Evolutionary conservation across 2,329 filamentous ascomycete species (phyloP), one percentile per base, ranked within the genome.

Genomic region (Monosporascus sp.): DNA sequence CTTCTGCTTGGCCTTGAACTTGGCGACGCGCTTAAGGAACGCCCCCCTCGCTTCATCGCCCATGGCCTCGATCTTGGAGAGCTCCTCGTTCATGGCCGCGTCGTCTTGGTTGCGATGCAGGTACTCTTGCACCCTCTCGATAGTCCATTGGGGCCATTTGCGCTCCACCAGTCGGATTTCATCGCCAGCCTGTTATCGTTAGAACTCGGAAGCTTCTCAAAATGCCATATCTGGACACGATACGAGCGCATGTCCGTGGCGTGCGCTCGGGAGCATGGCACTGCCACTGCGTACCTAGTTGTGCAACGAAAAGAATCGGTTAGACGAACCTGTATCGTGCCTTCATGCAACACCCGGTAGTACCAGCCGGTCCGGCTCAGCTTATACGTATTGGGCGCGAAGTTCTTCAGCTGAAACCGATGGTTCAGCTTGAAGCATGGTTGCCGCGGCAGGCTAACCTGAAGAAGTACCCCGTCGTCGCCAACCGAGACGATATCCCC

Each of bases 371-470:
- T 86, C 1, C 83, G 77, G 53, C 79, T 79, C 2, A 71, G 72
- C 56, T 76, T 74, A 67, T 80, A 84, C 0, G 81, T 80, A 20
- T 75, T 71, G 1, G 78, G 78, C 4, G 83, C 80, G 66, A 87
- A 86, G 55, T 83, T 79, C 60, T 81, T 81, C 9, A 85, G 70
- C 36, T 78, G 74, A 65, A 88, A 88, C 1, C 84, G 81, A 60
- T 87, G 83, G 63, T 87, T 88, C 8, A 88, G 75, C 63, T 87
- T 88, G 70, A 80, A 87, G 69, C 85, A 87, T 9, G 85, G 85
- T 58, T 83, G 78, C 17, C 85, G 76, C 0, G 84, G 84, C 24
- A 86, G 70, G 56, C 77, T 80, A 24, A 87, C 79, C 59, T 87
- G 79, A 0, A 86, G 72, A 3, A 82, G 54, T 0, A 82, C 72